A percentile compares a stretch with the other conserved stretches of the same genome.
phyloP scores from a whole-genome alignment of 768 basidiomycete species.

The Hortiboletus campestris region DNA sequence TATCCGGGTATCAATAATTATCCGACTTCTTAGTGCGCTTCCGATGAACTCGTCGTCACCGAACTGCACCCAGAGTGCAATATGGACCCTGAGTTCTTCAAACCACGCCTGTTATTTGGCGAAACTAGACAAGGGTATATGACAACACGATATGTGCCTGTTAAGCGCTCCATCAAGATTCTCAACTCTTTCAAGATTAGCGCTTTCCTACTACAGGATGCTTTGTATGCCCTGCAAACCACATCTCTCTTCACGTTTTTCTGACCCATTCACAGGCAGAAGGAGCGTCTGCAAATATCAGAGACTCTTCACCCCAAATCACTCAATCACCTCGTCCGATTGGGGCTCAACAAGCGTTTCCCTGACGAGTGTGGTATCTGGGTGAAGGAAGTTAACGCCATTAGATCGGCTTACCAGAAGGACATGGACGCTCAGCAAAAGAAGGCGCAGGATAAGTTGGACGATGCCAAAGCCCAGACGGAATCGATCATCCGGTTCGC shows the following conservation, averaged over 20 bases:
- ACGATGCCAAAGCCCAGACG: conserved; percentile 8
- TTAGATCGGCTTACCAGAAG: not conserved
- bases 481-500: conserved; percentile 24
- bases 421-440: conserved; percentile 6
- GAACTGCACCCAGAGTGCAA: conserved; percentile 22
- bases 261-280: conserved; percentile 17
- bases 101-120: conserved; percentile 37
- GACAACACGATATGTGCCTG: conserved; percentile 28
- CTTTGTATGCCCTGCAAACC: conserved; percentile 18
- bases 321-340: conserved; percentile 28
- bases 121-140: conserved; percentile 44
- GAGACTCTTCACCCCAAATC: conserved; percentile 22
- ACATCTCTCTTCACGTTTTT: not conserved
- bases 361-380: conserved; percentile 25
- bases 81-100: conserved; percentile 21
- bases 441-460: conserved; percentile 12
- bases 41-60: conserved; percentile 16
- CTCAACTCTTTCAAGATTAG: conserved; percentile 3
- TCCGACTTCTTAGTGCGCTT: conserved; percentile 6
- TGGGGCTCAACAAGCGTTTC: conserved; percentile 34
- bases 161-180: conserved; percentile 9
- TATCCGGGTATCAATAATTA: not conserved
- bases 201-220: conserved; percentile 20
- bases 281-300: conserved; percentile 27
- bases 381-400: conserved; percentile 14